Evolutionary conservation across 164 flowering plant species (phyloP).

Genomic region (Kalanchoe fedtschenkoi): DNA sequence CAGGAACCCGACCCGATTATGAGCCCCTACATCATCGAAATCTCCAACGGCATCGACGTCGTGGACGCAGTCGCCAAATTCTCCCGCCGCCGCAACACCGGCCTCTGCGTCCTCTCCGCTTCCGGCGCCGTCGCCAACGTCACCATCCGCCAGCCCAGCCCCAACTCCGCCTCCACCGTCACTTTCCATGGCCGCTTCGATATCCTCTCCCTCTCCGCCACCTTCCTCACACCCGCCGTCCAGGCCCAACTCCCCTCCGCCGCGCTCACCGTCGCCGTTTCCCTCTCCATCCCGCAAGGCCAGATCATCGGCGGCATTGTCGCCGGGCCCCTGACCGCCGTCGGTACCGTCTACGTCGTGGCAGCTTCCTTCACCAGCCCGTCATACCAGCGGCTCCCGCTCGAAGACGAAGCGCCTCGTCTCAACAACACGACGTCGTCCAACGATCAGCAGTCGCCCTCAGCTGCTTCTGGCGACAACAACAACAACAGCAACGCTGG

Average conservation of each 20-base stretch:
- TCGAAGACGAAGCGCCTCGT: conserved; percentile 25
- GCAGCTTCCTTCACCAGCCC: conserved; percentile 49
- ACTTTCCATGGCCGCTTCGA: conserved; percentile 71
- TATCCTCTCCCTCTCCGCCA: conserved; percentile 58
- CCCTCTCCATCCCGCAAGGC: conserved; percentile 62
- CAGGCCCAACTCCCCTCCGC: conserved; percentile 12
- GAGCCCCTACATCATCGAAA: conserved; percentile 59
- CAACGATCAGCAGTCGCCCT: conserved; percentile 17
- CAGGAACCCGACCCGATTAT: conserved; percentile 44
- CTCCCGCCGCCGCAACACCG: conserved; percentile 33
- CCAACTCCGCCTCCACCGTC: conserved; percentile 41
- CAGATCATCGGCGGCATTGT: conserved; percentile 68
- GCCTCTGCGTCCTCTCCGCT: conserved; percentile 49
- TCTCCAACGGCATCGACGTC: conserved; percentile 45
- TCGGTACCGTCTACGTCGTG: conserved; percentile 38
- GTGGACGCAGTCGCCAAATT: conserved; percentile 36
- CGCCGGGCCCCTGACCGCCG: conserved; percentile 40
- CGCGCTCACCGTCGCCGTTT: conserved; percentile 27
- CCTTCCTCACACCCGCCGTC: conserved; percentile 29
- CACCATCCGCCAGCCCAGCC: conserved; percentile 55
- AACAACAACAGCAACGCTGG: conserved; percentile 11
- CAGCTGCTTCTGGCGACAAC: conserved; percentile 13
- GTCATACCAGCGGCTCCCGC: conserved; percentile 35
- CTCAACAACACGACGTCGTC: conserved; percentile 9
- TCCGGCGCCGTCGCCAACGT: conserved; percentile 63